These are phyloP conservation scores for Spathaspora passalidarum DNA, from an alignment of 805 yeast genomes.

Conservation along the genomic window DNA sequence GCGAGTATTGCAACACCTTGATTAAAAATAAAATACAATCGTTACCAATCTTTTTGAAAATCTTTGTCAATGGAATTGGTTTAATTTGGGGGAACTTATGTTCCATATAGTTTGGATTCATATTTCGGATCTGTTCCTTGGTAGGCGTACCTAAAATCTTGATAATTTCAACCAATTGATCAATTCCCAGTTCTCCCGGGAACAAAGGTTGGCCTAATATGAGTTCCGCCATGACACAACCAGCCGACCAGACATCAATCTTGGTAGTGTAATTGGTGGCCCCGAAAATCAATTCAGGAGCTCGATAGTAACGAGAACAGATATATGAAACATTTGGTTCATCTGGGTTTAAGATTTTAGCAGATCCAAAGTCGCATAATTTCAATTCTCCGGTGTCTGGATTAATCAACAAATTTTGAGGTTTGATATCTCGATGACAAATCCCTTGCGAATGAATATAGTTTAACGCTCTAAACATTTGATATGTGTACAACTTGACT, in stretches of 20 bases:
- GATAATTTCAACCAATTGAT: constrained; percentile 94
- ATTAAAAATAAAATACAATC: constrained; percentile 57
- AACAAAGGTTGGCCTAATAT: constrained; percentile 93
- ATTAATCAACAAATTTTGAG: constrained; percentile 84
- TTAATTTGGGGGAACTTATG: constrained; percentile 90
- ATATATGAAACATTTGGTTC: constrained; percentile 97
- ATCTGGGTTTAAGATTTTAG: constrained; percentile 81
- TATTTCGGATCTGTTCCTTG: constrained; percentile 83
- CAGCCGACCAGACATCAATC: constrained; percentile 96
- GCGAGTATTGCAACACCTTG: constrained; percentile 64
- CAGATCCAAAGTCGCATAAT: constrained; percentile 95
- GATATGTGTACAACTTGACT: constrained; percentile 79
- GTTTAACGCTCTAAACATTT: constrained; percentile 72
- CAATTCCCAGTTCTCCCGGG: constrained; percentile 98
- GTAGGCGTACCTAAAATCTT: constrained; percentile 95
- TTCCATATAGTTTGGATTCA: constrained; percentile 97
- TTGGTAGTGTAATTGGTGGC: constrained; percentile 95
- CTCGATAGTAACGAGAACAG: constrained; percentile 94
- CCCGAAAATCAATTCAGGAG: constrained; percentile 96
- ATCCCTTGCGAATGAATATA: constrained; percentile 75
- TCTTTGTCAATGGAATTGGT: constrained; percentile 68
- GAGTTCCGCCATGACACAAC: constrained; percentile 97
- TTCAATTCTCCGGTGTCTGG: constrained; percentile 82
- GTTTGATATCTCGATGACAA: constrained; percentile 93
- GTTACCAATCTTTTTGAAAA: constrained; percentile 55